Percentiles rank a stretch among this genome's conserved stretches.
Conservation (phyloP, 768 basidiomycete species). For the Hygrocybe coccinea region DNA sequence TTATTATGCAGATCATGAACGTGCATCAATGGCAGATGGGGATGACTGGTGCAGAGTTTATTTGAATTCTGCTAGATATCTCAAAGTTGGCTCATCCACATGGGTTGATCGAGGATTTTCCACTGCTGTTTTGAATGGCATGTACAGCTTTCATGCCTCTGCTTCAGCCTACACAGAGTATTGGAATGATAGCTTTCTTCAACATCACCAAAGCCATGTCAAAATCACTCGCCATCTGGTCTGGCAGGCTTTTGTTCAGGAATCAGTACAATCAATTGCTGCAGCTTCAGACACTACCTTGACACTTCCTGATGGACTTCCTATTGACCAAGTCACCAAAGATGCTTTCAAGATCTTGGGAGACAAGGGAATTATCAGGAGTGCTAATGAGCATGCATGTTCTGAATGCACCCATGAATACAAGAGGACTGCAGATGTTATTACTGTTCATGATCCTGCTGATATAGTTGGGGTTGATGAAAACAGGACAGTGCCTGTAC, state of each 20-base stretch:
- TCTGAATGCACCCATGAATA: conserved; percentile 10
- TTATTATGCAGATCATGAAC: conserved; percentile 20
- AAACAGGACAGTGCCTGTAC: conserved; percentile 1
- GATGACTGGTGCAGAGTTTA: conserved; percentile 3
- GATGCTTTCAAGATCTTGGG: no score
- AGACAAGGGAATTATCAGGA: no score
- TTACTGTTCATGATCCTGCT: conserved; percentile 1
- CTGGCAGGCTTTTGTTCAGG: conserved; percentile 20
- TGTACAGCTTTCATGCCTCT: conserved; percentile 19
- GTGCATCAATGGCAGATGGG: neutral
- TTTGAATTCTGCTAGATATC: conserved; percentile 10
- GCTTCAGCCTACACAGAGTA: conserved; percentile 12
- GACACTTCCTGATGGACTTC: conserved; percentile 4
- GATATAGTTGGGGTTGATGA: conserved; percentile 1
- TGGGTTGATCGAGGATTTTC: conserved; percentile 16
- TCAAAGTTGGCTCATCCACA: conserved; percentile 11
- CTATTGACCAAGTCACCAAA: no score
- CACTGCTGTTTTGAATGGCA: conserved; percentile 12
- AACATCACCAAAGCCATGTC: neutral
- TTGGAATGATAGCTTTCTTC: conserved; percentile 12
- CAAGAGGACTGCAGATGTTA: conserved; percentile 3
- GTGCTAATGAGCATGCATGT: conserved; percentile 7
- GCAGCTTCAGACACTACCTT: neutral
- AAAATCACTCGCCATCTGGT: conserved; percentile 9
- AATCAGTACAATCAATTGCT: conserved; percentile 17